Evolutionary conservation across 2,329 filamentous ascomycete genomes (phyloP).

Genomic region (Aciculosporium take): DNA sequence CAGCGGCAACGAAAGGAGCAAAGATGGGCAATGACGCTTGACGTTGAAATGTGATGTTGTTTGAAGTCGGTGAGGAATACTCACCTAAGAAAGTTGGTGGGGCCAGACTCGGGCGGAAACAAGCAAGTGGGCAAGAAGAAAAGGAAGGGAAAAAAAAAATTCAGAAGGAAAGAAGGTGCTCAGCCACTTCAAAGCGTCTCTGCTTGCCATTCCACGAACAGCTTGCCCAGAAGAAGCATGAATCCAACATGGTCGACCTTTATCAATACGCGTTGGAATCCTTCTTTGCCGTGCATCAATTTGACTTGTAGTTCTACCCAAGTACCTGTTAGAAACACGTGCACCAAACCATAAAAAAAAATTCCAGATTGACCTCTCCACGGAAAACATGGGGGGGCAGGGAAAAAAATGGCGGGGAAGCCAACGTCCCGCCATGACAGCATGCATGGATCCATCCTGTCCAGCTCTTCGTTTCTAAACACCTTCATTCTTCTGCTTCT

Average conservation of each 20-base stretch:
- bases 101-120: constrained; percentile 1
- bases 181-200: too few species aligned
- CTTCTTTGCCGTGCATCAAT: too few species aligned
- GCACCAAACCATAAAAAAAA: neutral
- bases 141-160: constrained; percentile 1
- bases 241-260: too few species aligned
- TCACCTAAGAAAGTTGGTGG: constrained; percentile 5
- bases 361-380: neutral
- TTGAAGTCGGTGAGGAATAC: neutral
- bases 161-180: constrained; percentile 1
- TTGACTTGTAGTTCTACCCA: too few species aligned
- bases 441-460: neutral
- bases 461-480: neutral
- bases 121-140: constrained; percentile 5
- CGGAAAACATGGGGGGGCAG: neutral
- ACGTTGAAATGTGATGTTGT: neutral
- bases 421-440: neutral
- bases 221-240: too few species aligned
- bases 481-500: too few species aligned
- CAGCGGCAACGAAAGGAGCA: neutral
- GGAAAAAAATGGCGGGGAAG: neutral
- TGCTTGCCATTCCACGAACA: too few species aligned
- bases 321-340: too few species aligned
- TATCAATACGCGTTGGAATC: too few species aligned
- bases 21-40: neutral